Conservation (phyloP, 495 filamentous ascomycete species). For the Parathielavia appendiculata region DNA sequence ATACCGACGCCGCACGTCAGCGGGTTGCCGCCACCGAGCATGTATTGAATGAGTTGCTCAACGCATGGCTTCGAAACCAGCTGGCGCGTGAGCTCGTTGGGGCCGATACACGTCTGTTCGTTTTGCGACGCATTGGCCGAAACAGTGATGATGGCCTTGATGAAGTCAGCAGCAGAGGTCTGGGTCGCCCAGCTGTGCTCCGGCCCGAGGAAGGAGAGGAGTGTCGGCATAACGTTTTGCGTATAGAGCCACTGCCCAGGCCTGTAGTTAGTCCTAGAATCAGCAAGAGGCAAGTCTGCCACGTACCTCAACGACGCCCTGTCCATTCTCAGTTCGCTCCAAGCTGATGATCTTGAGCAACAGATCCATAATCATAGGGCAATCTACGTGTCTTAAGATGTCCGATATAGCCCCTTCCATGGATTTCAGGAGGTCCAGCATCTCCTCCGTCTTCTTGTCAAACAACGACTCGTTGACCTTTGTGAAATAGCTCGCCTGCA, state of each 20-base stretch:
- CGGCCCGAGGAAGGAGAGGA: conserved; percentile 81
- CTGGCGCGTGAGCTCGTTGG: conserved; percentile 92
- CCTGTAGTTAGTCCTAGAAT: conserved; percentile 12
- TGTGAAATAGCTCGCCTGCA: conserved; percentile 96
- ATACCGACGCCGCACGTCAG: conserved; percentile 96
- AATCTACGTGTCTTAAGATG: conserved; percentile 92
- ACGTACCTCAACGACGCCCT: conserved; percentile 89
- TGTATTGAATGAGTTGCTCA: conserved; percentile 73
- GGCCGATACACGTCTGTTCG: conserved; percentile 95
- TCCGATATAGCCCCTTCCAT: conserved; percentile 73
- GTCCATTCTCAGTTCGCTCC: conserved; percentile 85
- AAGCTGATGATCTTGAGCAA: conserved; percentile 95
- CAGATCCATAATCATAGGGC: conserved; percentile 98
- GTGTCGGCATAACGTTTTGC: conserved; percentile 79
- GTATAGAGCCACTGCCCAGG: conserved; percentile 78
- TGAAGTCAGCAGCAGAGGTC: conserved; percentile 93
- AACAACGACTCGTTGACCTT: conserved; percentile 96
- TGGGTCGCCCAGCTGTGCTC: conserved; percentile 81
- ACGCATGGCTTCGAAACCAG: conserved; percentile 87
- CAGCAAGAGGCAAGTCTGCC: neutral
- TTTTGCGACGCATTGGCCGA: conserved; percentile 97
- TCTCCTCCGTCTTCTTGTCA: conserved; percentile 95
- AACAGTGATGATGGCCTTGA: conserved; percentile 98
- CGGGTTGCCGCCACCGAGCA: conserved; percentile 91
- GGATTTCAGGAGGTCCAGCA: conserved; percentile 82